Evolutionary conservation across 2,329 filamentous ascomycete species (phyloP), one percentile per base, ranked within the genome.

Genomic region (Penicillium sp.): DNA sequence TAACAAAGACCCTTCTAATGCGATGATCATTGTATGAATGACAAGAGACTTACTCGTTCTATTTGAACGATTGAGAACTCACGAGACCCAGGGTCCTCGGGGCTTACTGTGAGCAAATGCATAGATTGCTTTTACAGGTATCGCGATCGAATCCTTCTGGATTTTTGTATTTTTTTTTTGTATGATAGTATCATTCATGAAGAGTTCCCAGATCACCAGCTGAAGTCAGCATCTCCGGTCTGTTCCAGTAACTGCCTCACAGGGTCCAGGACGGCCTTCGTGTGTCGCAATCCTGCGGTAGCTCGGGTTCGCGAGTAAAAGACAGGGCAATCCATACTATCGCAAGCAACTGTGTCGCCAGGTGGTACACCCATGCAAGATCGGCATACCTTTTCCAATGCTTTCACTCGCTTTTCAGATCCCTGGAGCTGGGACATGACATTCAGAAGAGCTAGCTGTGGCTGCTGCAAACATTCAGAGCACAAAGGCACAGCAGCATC

Each of bases 281-380:
- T 66, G 57, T 69, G 67, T 24, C 58, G 65, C 60, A 67, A 65
- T 54, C 65, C 56, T 18, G 69, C 62, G 41, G 56, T 52, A 48
- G 69, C 63, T 48, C 70, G 64, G 4, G 64, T 71, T 35, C 72
- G 58, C 4, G 69, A 67, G 69, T 95, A 97, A 58, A 95, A 97
- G 0, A 95, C 88, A 0, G 90, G 86, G 64, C 93, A 98, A 69
- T 95, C 91, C 65, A 87, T 82, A 66, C 87, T 95, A 63, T 95
- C 89, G 64, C 93, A 98, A 36, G 70, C 76, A n/a, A 96, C 84
- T 32, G 86, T 82, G 34, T 96, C 91, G 2, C 81, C 73, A 54
- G 83, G 85, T 3, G 85, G 76, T 13, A 90, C 64, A 0, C 82
- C 84, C 35, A 88, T 83, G 66, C 93, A 98, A 59, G 81, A 86